Conservation (phyloP, 2,329 filamentous ascomycete genomes). For the Emergomyces africanus region DNA sequence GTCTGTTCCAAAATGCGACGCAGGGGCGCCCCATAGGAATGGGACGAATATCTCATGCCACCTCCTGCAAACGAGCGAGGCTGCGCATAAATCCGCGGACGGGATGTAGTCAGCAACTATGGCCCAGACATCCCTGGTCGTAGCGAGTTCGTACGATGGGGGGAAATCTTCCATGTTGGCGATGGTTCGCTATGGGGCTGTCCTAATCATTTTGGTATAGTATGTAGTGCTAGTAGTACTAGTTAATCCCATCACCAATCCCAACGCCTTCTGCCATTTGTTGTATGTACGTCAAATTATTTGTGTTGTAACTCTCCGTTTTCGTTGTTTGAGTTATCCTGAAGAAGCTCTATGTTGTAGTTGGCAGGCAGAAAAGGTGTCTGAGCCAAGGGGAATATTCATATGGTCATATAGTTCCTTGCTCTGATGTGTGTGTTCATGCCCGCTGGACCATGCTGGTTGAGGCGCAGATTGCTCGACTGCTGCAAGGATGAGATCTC, state of each 20-base stretch:
- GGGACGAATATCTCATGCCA: slow-evolving; percentile 49
- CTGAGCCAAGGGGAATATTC: neutral
- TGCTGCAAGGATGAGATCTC: neutral
- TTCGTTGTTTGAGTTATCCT: neutral
- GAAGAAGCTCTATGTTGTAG: neutral
- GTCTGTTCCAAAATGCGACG: slow-evolving; percentile 48
- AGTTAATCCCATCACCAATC: neutral
- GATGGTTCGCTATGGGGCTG: neutral
- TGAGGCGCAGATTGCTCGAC: neutral
- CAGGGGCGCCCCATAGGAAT: slow-evolving; percentile 49
- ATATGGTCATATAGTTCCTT: neutral
- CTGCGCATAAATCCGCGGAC: slow-evolving; percentile 44
- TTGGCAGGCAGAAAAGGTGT: neutral
- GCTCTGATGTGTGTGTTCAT: neutral
- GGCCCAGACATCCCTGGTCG: slow-evolving; percentile 41
- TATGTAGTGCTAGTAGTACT: neutral
- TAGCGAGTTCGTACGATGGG: slow-evolving; percentile 48
- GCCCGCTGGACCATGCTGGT: neutral
- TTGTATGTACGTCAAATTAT: neutral
- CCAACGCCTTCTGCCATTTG: neutral
- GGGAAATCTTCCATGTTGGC: slow-evolving; percentile 37
- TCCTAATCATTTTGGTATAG: neutral
- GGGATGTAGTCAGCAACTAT: slow-evolving; percentile 45
- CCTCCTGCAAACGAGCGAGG: slow-evolving; percentile 41
- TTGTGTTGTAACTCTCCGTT: neutral